phyloP scores from a whole-genome alignment of 306 rosid genomes.

The Rubus parviflorus region DNA sequence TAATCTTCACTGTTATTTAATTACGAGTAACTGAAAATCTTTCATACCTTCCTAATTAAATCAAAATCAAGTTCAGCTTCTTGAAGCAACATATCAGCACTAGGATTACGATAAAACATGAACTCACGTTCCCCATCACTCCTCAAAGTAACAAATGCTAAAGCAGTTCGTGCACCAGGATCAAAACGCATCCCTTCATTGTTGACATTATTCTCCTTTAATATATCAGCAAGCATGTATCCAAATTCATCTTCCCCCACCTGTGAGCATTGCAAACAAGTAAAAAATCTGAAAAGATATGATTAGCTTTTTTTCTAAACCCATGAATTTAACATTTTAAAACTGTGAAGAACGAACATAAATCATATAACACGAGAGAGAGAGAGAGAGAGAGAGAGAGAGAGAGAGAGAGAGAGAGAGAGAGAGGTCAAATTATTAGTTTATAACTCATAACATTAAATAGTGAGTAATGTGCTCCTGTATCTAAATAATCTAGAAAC shows the following conservation, averaged over 20 bases:
- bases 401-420: too few relatives aligned
- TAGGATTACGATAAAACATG: constrained; percentile 98
- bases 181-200: constrained; percentile 84
- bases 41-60: constrained; percentile 71
- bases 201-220: constrained; percentile 86
- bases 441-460: neutral
- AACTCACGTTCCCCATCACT: constrained; percentile 93
- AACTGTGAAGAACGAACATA: neutral
- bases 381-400: too few relatives aligned
- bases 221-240: constrained; percentile 87
- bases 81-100: constrained; percentile 94
- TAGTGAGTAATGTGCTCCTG: constrained; percentile 9
- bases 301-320: neutral
- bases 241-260: constrained; percentile 99
- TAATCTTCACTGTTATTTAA: constrained; percentile 4
- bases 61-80: constrained; percentile 77
- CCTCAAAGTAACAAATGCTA: constrained; percentile 90
- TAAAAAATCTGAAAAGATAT: neutral
- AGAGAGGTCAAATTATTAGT: neutral
- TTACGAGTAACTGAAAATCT: constrained; percentile 11
- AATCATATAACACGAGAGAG: neutral
- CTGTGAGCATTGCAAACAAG: constrained; percentile 41
- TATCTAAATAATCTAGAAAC: neutral
- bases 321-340: neutral
- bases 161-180: constrained; percentile 92